Evolutionary conservation across 768 basidiomycete species (phyloP).

Genomic region (Gautieria morchelliformis): DNA sequence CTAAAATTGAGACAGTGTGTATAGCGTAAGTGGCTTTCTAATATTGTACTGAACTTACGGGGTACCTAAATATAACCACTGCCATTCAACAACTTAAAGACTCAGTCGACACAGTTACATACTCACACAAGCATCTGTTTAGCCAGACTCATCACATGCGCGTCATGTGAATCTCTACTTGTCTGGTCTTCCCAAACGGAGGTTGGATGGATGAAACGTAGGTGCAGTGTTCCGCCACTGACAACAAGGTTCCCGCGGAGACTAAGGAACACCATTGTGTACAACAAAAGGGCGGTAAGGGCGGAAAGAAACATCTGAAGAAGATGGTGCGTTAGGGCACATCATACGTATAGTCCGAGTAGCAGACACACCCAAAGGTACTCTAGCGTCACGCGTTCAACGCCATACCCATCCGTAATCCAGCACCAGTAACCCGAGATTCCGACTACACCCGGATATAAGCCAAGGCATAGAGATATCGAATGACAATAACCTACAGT

Average conservation of each 20-base stretch:
- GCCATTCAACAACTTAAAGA: neutral
- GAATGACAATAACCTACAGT: slow-evolving; percentile 17
- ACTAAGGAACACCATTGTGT: slow-evolving; percentile 36
- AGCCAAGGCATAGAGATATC: neutral
- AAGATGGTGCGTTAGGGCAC: neutral
- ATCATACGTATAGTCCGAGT: neutral
- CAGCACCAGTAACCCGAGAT: slow-evolving; percentile 48
- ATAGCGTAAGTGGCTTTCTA: neutral
- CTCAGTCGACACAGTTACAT: neutral
- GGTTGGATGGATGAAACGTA: slow-evolving; percentile 17
- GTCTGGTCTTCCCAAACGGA: slow-evolving; percentile 14
- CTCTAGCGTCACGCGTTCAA: slow-evolving; percentile 35
- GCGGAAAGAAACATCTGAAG: slow-evolving; percentile 43
- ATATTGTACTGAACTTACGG: slow-evolving; percentile 1
- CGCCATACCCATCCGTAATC: slow-evolving; percentile 37
- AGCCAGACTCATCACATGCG: slow-evolving; percentile 20
- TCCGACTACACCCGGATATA: slow-evolving; percentile 17
- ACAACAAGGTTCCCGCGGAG: slow-evolving; percentile 39
- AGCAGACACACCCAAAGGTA: slow-evolving; percentile 37
- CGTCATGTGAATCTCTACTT: slow-evolving; percentile 12
- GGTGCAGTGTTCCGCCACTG: slow-evolving; percentile 27
- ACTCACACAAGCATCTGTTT: slow-evolving; percentile 42
- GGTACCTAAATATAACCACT: neutral
- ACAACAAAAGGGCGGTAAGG: slow-evolving; percentile 33
- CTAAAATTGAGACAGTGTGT: neutral